A percentile compares a stretch with the other conserved stretches of the same genome.
These are phyloP conservation scores for Aphanomyces astaci DNA, from an alignment of 352 stramenopile species.

Conservation along the genomic window DNA sequence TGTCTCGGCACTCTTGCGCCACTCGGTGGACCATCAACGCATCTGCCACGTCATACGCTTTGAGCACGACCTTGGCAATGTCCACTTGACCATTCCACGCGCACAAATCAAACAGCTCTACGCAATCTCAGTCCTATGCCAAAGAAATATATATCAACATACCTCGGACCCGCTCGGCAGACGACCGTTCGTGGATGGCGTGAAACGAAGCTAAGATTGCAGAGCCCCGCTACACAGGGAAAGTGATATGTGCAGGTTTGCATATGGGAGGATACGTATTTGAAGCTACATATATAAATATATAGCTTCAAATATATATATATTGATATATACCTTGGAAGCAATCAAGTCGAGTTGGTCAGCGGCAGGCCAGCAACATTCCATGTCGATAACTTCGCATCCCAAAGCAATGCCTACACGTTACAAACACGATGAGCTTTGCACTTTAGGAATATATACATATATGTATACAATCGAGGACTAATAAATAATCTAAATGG, in stretches of 20 bases:
- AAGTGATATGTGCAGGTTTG: no score
- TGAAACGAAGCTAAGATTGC: conserved; percentile 78
- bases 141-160: no score
- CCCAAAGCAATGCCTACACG: conserved; percentile 39
- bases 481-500: no score
- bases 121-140: no score
- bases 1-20: conserved; percentile 38
- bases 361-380: conserved; percentile 81
- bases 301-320: not conserved
- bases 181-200: conserved; percentile 44
- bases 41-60: conserved; percentile 74
- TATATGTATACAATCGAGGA: no score
- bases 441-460: no score
- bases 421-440: no score
- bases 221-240: conserved; percentile 35
- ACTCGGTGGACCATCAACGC: conserved; percentile 78
- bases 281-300: not conserved
- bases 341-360: conserved; percentile 47
- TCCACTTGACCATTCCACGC: conserved; percentile 66
- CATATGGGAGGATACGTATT: no score
- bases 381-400: conserved; percentile 95
- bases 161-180: conserved; percentile 11
- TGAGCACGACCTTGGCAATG: conserved; percentile 88
- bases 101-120: conserved; percentile 56
- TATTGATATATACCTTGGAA: conserved; percentile 3